These are phyloP conservation scores for Lentinus polychrous DNA, from an alignment of 1,284 basidiomycete genomes.

Conservation along the genomic window DNA sequence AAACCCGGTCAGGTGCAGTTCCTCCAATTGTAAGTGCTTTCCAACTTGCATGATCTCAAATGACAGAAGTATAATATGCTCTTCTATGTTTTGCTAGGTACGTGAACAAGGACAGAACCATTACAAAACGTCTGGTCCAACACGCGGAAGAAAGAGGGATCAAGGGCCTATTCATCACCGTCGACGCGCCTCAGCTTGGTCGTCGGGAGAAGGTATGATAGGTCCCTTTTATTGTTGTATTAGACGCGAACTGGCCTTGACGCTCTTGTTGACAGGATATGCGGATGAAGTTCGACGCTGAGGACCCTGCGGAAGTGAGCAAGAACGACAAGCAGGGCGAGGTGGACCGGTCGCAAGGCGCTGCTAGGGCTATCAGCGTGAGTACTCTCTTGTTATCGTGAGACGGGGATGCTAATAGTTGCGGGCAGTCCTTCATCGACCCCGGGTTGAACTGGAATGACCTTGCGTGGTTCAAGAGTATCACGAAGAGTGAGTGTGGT, in stretches of 20 bases:
- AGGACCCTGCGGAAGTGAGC: slow-evolving; percentile 67
- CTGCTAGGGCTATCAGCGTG: slow-evolving; percentile 89
- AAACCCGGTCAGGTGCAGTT: slow-evolving; percentile 71
- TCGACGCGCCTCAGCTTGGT: slow-evolving; percentile 90
- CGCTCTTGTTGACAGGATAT: slow-evolving; percentile 62
- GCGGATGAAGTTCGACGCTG: slow-evolving; percentile 91
- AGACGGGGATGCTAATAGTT: slow-evolving; percentile 2
- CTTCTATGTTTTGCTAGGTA: slow-evolving; percentile 40
- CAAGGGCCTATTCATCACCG: slow-evolving; percentile 86
- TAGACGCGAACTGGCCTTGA: not conserved
- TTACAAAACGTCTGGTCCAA: slow-evolving; percentile 78
- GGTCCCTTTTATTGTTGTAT: slow-evolving; percentile 1
- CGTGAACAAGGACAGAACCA: slow-evolving; percentile 79
- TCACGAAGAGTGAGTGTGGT: slow-evolving; percentile 66
- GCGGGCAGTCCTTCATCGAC: slow-evolving; percentile 82
- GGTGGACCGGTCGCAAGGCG: slow-evolving; percentile 84
- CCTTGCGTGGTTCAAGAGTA: slow-evolving; percentile 81
- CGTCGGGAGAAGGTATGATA: slow-evolving; percentile 71
- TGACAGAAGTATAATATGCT: no score
- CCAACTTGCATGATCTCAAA: no score
- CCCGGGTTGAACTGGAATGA: slow-evolving; percentile 85
- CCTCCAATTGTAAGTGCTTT: slow-evolving; percentile 56
- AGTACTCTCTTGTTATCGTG: slow-evolving; percentile 19
- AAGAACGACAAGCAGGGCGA: slow-evolving; percentile 39
- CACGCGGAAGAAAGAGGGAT: slow-evolving; percentile 82